A percentile compares a stretch with the other conserved stretches of the same genome.
phyloP scores from a whole-genome alignment of 352 stramenopile species.

The Pythium scleroteichum region DNA sequence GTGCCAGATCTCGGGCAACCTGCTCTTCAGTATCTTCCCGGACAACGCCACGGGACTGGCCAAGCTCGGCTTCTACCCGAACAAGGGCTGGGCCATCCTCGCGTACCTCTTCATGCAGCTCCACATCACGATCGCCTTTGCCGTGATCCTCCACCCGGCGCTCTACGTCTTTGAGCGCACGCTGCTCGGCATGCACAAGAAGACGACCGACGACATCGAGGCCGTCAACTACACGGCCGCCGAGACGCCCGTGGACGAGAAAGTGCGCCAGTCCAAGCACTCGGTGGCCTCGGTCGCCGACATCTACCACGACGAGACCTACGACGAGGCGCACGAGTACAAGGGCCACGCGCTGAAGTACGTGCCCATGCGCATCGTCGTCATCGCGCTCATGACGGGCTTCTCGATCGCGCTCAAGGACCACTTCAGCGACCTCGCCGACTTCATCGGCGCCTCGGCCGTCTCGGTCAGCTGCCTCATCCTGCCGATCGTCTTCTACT shows the following conservation, averaged over 20 bases:
- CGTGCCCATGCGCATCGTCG: conserved; percentile 49
- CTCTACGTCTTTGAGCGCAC: conserved; percentile 34
- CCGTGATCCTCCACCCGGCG: conserved; percentile 35
- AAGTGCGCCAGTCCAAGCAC: conserved; percentile 23
- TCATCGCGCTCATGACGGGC: conserved; percentile 50
- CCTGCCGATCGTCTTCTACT: conserved; percentile 70
- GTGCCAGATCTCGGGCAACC: conserved; percentile 42
- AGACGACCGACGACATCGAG: conserved; percentile 17
- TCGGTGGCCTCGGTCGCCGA: conserved; percentile 42
- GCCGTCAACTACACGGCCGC: conserved; percentile 4
- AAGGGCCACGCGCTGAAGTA: conserved; percentile 49
- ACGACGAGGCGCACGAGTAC: conserved; percentile 45
- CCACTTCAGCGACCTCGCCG: conserved; percentile 64
- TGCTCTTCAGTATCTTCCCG: conserved; percentile 32
- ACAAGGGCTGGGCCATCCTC: conserved; percentile 29
- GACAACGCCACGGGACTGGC: conserved; percentile 7
- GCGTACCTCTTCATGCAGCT: conserved; percentile 48
- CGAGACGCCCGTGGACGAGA: conserved; percentile 6
- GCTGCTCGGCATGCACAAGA: conserved; percentile 32
- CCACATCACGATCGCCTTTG: conserved; percentile 45
- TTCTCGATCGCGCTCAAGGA: conserved; percentile 37
- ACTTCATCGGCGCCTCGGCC: conserved; percentile 65
- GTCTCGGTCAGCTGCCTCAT: conserved; percentile 64
- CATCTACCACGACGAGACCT: conserved; percentile 27
- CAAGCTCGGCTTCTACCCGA: conserved; percentile 28